Base-by-base conservation (phyloP, 208 protist species). In the Trypanosomatidae sp. region DNA sequence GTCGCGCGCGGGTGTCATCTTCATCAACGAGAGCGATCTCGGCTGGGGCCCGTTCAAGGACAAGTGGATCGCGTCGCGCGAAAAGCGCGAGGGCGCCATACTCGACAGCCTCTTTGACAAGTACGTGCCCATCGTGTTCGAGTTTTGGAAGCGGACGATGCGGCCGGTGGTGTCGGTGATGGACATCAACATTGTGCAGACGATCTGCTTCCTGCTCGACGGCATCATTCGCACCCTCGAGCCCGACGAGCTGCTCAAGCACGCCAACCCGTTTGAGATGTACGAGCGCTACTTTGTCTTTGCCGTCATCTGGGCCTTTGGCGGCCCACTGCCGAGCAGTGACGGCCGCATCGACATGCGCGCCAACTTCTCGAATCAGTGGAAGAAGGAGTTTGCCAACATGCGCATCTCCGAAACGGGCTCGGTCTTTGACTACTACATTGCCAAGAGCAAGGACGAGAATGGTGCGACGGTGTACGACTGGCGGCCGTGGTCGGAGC, bases 201-300 rank as follows among this genome's bases (percentile, higher is more conserved):
- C 92, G 18, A 78, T 98, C 32, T 98, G 95, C 67, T 93, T 94
- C 53, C 64, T 98, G 24, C 66, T 99, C 6, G 92, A 98, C 33
- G 87, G 93, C 40, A 82, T 99, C 43, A 87, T 94, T 58, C 71
- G 71, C 26, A 79, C 68, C 43, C 75, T 86, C 68, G 63, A 81
- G 18, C 53, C 89, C 20, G 80, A 91, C 6, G 89, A 94, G 61
- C 53, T 91, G 20, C 43, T 67, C 27, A 94, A 91, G 61, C 59
- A 86, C 59, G 64, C 73, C 27, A 92, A 83, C 58, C 48, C 71
- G 18, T 91, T 90, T 62, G 92, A 97, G 22, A 66, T 97, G 16
- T 96, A 96, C 66, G 97, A 99, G 71, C 84, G 93, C 45, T 96
- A 96, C 66, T 98, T 99, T 71, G 88, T 96, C 13, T 99, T 98